Evolutionary conservation across 805 yeast species (phyloP).

Genomic region (Starmerella apis): DNA sequence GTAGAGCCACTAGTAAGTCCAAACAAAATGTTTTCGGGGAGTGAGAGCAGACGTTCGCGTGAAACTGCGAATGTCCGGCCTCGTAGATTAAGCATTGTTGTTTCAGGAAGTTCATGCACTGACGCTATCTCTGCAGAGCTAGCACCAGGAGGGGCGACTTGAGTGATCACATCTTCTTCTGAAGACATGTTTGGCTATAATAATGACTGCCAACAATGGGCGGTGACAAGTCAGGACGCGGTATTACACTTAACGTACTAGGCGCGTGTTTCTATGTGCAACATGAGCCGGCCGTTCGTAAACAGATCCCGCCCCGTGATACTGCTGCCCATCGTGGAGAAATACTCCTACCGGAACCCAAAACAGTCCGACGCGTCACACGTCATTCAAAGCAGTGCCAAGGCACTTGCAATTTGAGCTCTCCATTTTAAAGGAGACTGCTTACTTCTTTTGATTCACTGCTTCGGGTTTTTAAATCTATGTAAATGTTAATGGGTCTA

Average conservation of each 20-base stretch:
- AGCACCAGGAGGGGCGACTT: conserved; percentile 16
- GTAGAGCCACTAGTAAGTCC: conserved; percentile 38
- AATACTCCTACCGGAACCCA: too few relatives aligned
- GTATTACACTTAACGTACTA: not conserved
- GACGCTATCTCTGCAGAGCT: conserved; percentile 9
- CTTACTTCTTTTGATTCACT: too few relatives aligned
- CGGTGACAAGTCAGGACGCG: not conserved
- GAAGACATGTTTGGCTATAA: not conserved
- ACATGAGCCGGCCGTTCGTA: not conserved
- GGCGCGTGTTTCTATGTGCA: not conserved
- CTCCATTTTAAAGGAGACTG: too few relatives aligned
- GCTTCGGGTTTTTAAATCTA: too few relatives aligned
- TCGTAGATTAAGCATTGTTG: conserved; percentile 59
- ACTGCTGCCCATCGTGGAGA: too few relatives aligned
- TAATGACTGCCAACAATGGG: not conserved
- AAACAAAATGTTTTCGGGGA: conserved; percentile 81
- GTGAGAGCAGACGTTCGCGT: conserved; percentile 77
- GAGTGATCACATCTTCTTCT: conserved; percentile 24
- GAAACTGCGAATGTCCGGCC: conserved; percentile 66
- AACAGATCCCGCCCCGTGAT: not conserved
- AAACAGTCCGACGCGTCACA: too few relatives aligned
- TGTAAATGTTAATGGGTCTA: conserved; percentile 5
- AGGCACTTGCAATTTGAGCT: too few relatives aligned
- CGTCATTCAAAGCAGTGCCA: too few relatives aligned
- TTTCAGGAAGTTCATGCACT: conserved; percentile 22